Conservation (phyloP, 208 protist genomes). For the Trypanosoma cruzi region DNA sequence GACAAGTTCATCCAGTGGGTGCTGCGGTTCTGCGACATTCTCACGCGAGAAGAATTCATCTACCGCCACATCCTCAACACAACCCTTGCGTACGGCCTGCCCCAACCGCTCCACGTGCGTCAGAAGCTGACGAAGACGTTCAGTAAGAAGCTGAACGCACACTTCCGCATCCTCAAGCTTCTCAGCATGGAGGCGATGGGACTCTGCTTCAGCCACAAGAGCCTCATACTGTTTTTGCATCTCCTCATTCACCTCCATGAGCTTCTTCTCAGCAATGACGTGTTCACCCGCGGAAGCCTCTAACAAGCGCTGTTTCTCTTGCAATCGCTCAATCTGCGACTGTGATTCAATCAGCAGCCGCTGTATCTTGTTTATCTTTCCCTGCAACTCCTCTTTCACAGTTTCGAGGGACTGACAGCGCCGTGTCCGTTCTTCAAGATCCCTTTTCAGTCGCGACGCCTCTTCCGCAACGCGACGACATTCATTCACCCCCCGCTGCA, state of each 20-base stretch:
- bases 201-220: constrained; percentile 17
- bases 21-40: constrained; percentile 11
- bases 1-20: constrained; percentile 8
- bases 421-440: constrained; percentile 16
- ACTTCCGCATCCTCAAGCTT: constrained; percentile 14
- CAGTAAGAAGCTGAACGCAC: constrained; percentile 19
- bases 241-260: constrained; percentile 2
- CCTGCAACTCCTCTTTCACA: constrained; percentile 2
- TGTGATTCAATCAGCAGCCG: constrained; percentile 12
- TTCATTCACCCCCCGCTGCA: constrained; percentile 32
- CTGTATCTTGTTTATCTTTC: constrained; percentile 15
- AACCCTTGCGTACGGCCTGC: constrained; percentile 15
- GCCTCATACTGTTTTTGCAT: constrained; percentile 21
- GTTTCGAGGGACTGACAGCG: constrained; percentile 7
- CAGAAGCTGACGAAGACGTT: constrained; percentile 17
- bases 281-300: constrained; percentile 7
- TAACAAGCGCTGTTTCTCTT: constrained; percentile 8
- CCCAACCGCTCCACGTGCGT: constrained; percentile 13
- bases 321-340: neutral
- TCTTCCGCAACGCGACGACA: constrained; percentile 40
- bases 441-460: constrained; percentile 15
- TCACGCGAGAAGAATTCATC: constrained; percentile 21
- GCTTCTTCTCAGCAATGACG: neutral
- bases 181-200: neutral
- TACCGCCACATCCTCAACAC: constrained; percentile 9